These are phyloP conservation scores for Eucalyptus tenuipes DNA, from an alignment of 345 rosid genomes.

Conservation along the genomic window DNA sequence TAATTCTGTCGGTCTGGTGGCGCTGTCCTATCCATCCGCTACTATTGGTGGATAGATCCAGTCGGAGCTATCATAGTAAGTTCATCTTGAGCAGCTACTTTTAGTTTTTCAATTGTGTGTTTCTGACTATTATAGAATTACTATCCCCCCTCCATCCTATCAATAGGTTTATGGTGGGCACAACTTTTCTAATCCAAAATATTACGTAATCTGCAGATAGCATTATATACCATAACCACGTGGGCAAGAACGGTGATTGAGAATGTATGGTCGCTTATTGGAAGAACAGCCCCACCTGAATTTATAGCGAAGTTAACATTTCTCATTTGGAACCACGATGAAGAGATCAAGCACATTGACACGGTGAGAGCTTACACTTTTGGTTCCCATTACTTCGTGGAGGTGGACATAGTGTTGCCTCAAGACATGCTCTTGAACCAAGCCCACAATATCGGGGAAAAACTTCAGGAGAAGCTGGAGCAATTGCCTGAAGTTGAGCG, in stretches of 20 bases:
- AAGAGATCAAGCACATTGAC: conserved; percentile 61
- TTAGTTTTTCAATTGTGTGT: neutral
- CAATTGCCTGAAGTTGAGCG: conserved; percentile 66
- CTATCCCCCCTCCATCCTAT: neutral
- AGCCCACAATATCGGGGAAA: conserved; percentile 81
- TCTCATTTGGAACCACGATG: conserved; percentile 70
- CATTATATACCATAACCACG: conserved; percentile 55
- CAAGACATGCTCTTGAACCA: conserved; percentile 49
- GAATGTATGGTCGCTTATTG: conserved; percentile 55
- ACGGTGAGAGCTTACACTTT: conserved; percentile 81
- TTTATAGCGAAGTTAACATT: conserved; percentile 61
- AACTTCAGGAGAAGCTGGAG: conserved; percentile 83
- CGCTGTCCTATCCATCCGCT: conserved; percentile 20
- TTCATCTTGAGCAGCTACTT: neutral
- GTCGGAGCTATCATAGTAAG: conserved; percentile 14
- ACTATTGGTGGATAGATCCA: conserved; percentile 27
- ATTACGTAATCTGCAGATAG: conserved; percentile 33
- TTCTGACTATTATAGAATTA: neutral
- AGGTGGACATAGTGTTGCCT: conserved; percentile 71
- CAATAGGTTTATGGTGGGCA: neutral
- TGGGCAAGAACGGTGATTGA: conserved; percentile 74
- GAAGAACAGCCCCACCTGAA: conserved; percentile 77
- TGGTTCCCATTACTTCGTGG: conserved; percentile 73
- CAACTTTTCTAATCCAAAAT: neutral
- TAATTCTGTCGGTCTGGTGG: conserved; percentile 15